These are phyloP conservation scores for Paraconiothyrium sp. DNA, from an alignment of 2,329 filamentous ascomycete species.

Conservation along the genomic window DNA sequence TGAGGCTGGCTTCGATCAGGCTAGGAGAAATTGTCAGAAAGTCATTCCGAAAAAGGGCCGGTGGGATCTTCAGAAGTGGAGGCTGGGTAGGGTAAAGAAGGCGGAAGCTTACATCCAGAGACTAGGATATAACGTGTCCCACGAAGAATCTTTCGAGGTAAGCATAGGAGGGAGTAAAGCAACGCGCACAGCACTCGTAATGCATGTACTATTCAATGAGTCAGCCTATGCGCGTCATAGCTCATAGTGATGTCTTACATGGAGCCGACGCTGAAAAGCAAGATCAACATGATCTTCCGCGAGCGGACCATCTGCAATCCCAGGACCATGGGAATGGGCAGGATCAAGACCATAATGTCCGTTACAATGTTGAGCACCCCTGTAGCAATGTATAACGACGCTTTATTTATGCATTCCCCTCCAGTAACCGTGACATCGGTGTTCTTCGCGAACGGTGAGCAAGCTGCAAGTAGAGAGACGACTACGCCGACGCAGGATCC, in stretches of 20 bases:
- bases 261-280: constrained; percentile 23
- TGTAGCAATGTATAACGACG: constrained; percentile 30
- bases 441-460: constrained; percentile 27
- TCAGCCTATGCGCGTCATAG: constrained; percentile 5
- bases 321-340: constrained; percentile 27
- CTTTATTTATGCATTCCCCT: constrained; percentile 29
- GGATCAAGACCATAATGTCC: constrained; percentile 24
- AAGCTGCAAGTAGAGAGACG: constrained; percentile 29
- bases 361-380: constrained; percentile 30
- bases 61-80: background rate
- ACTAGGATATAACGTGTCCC: constrained; percentile 25
- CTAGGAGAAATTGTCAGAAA: constrained; percentile 26
- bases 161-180: constrained; percentile 26
- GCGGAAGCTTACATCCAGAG: constrained; percentile 24
- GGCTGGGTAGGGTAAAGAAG: background rate
- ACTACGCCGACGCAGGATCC: constrained; percentile 27
- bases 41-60: background rate
- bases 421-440: constrained; percentile 25
- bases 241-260: constrained; percentile 16
- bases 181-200: constrained; percentile 25
- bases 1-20: constrained; percentile 52
- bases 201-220: constrained; percentile 19
- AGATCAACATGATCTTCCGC: constrained; percentile 26
- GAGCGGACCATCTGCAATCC: constrained; percentile 24
- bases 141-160: constrained; percentile 19